Percentiles rank a stretch among this genome's conserved stretches.
These are phyloP conservation scores for Fraxinus paxiana DNA, from an alignment of 305 asterid species.

Conservation along the genomic window DNA sequence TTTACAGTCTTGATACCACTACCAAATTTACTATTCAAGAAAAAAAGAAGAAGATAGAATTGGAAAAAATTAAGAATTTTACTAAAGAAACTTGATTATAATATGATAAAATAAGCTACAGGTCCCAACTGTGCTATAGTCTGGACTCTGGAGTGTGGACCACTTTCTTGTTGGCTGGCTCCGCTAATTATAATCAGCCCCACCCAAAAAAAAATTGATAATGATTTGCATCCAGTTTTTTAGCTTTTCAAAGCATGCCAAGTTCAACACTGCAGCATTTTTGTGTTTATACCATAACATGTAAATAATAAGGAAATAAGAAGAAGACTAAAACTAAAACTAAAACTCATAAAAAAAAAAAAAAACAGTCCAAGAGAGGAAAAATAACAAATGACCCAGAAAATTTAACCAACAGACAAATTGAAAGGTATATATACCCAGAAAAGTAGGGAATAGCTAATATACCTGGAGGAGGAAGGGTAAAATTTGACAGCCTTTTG, in stretches of 20 bases:
- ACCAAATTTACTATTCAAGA: neutral
- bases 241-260: neutral
- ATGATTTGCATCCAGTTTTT: neutral
- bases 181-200: neutral
- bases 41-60: neutral
- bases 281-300: neutral
- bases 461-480: neutral
- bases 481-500: neutral
- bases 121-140: neutral
- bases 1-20: neutral
- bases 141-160: neutral
- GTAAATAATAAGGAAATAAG: neutral
- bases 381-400: neutral
- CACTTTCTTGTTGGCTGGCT: neutral
- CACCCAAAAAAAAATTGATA: neutral
- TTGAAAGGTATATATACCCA: neutral
- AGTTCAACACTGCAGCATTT: neutral
- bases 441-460: neutral
- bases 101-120: neutral
- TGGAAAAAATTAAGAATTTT: neutral
- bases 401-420: neutral
- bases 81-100: conserved; percentile 2
- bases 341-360: neutral
- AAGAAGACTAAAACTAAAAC: neutral
- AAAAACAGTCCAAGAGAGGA: neutral